Conservation (phyloP, 2,329 filamentous ascomycete genomes). For the Xylaria sp. region DNA sequence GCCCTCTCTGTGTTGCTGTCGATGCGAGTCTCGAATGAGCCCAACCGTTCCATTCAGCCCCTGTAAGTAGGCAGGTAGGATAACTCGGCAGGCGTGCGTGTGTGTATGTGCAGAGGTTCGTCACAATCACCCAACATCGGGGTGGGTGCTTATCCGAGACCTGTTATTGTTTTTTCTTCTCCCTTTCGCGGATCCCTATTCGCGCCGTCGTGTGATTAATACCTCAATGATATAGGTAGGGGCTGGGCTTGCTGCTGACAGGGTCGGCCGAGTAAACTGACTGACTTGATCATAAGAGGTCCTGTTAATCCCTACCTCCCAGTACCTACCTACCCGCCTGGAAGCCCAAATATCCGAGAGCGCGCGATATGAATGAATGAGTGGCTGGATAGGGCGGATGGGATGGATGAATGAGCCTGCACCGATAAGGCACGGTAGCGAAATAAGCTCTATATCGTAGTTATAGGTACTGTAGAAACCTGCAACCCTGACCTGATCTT, state of each 20-base stretch:
- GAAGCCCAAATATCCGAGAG: conserved; percentile 23
- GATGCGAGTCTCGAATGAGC: conserved; percentile 28
- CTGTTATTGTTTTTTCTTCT: conserved; percentile 20
- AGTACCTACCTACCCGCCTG: not conserved
- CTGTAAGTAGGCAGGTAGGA: conserved; percentile 27
- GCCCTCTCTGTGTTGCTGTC: conserved; percentile 21
- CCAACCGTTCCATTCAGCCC: conserved; percentile 31
- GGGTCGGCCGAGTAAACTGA: conserved; percentile 11
- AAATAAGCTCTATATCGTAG: conserved; percentile 9
- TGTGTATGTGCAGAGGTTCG: conserved; percentile 13
- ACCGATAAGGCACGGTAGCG: conserved; percentile 32
- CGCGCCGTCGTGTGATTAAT: conserved; percentile 33
- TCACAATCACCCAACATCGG: conserved; percentile 24
- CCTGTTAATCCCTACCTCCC: conserved; percentile 27
- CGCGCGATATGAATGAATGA: not conserved
- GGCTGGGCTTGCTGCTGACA: conserved; percentile 23
- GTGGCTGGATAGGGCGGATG: too few species aligned
- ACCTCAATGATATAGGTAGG: conserved; percentile 37
- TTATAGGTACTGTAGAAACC: conserved; percentile 8
- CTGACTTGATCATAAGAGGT: conserved; percentile 31
- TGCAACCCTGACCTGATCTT: conserved; percentile 18
- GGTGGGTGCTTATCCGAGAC: conserved; percentile 29
- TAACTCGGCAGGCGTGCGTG: conserved; percentile 13
- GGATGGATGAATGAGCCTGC: conserved; percentile 9
- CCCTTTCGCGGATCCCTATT: conserved; percentile 4